Evolutionary conservation across 495 filamentous ascomycete species (phyloP).

Genomic region (Neurospora cerealis): DNA sequence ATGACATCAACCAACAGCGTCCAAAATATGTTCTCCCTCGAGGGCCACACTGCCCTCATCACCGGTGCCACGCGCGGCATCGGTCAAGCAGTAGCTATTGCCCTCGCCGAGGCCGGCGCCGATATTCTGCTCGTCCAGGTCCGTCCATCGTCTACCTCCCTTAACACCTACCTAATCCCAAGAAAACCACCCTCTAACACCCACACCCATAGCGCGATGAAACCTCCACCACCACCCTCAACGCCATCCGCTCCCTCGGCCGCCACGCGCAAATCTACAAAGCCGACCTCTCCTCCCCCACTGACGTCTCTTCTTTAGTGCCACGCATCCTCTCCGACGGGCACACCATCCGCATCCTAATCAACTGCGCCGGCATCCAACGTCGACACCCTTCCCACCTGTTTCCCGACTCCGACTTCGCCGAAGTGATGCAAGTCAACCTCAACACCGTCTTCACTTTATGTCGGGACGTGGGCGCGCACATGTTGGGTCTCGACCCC

Average conservation of each 20-base stretch:
- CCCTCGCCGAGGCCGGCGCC: conserved; percentile 73
- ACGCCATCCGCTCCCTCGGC: conserved; percentile 51
- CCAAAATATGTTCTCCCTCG: conserved; percentile 39
- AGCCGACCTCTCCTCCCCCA: conserved; percentile 57
- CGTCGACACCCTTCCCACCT: conserved; percentile 62
- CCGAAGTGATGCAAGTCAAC: conserved; percentile 79
- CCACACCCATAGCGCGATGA: conserved; percentile 46
- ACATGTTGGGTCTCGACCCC: conserved; percentile 56
- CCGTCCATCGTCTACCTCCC: not conserved
- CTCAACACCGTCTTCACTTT: conserved; percentile 74
- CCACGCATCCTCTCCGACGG: conserved; percentile 51
- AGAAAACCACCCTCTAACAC: not conserved
- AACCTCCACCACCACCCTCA: conserved; percentile 51
- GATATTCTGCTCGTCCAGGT: conserved; percentile 68
- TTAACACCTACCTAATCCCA: not conserved
- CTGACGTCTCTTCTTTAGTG: conserved; percentile 50
- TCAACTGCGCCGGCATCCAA: conserved; percentile 85
- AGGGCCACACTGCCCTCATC: conserved; percentile 67
- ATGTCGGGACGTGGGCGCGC: conserved; percentile 74
- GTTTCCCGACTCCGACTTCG: conserved; percentile 79
- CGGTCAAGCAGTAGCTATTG: conserved; percentile 73
- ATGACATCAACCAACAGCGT: conserved; percentile 6
- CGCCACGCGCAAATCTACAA: conserved; percentile 60
- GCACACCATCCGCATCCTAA: conserved; percentile 56
- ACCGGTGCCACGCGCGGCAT: conserved; percentile 87